These are phyloP conservation scores for Trichoderma parareesei DNA, from an alignment of 495 filamentous ascomycete genomes.

Conservation along the genomic window DNA sequence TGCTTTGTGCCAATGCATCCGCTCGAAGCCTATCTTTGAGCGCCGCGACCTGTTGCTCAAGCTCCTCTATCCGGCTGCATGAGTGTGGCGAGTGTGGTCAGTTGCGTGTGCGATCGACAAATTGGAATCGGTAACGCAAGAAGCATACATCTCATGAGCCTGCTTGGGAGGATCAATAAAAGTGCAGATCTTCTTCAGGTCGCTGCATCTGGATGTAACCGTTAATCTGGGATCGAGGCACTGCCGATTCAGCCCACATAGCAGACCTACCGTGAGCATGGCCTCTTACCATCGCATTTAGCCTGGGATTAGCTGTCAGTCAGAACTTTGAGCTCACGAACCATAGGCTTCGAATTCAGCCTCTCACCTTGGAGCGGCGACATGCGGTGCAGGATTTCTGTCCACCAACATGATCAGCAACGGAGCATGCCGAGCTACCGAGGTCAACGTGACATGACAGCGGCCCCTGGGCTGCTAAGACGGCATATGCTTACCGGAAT, in stretches of 20 bases:
- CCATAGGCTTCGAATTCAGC: not conserved
- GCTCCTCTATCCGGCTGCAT: not conserved
- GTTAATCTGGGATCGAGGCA: not conserved
- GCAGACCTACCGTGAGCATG: conserved; percentile 3
- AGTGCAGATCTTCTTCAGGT: not conserved
- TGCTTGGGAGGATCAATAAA: conserved; percentile 6
- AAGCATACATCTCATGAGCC: not conserved
- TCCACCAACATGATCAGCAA: not conserved
- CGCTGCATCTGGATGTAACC: not conserved
- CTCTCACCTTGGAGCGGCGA: not conserved
- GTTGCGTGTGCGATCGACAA: not conserved
- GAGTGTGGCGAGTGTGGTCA: not conserved
- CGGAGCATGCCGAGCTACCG: not conserved
- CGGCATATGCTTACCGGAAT: conserved; percentile 3
- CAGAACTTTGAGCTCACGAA: not conserved
- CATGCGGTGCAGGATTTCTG: conserved; percentile 6
- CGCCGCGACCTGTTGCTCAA: not conserved
- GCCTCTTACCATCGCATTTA: conserved; percentile 7
- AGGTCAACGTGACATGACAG: not conserved
- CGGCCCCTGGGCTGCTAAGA: not conserved
- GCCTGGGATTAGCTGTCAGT: not conserved
- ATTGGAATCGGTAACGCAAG: not conserved
- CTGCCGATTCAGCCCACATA: not conserved
- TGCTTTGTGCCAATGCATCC: not conserved
- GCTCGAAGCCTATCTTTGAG: not conserved